Evolutionary conservation across 768 basidiomycete species (phyloP).

Genomic region (Auriscalpium vulgare): DNA sequence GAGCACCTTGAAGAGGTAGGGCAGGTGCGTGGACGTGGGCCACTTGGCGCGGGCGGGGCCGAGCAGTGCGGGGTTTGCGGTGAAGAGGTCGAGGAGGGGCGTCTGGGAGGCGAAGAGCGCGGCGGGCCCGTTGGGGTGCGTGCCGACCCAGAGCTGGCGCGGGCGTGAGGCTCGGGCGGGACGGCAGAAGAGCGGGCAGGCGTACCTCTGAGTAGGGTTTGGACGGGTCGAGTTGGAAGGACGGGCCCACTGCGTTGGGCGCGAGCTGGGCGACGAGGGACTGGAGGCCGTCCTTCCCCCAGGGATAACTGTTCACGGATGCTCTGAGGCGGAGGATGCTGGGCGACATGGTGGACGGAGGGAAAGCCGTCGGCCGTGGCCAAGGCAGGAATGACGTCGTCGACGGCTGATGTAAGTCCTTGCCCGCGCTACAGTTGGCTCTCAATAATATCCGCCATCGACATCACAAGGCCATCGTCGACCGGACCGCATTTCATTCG

Average conservation of each 20-base stretch:
- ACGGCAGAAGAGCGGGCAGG: background rate
- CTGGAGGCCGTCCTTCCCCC: conserved; percentile 42
- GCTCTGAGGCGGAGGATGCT: conserved; percentile 19
- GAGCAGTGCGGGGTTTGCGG: conserved; percentile 24
- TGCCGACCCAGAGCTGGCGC: conserved; percentile 54
- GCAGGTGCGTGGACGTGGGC: conserved; percentile 43
- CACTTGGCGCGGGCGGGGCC: conserved; percentile 53
- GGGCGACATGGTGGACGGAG: background rate
- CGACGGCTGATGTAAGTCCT: too few species aligned
- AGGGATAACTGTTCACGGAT: conserved; percentile 37
- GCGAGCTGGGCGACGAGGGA: conserved; percentile 43
- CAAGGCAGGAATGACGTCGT: too few species aligned
- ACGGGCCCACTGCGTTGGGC: conserved; percentile 18
- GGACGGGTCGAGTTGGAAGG: conserved; percentile 32
- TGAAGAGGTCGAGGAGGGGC: conserved; percentile 27
- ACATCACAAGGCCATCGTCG: too few species aligned
- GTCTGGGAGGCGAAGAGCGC: conserved; percentile 20
- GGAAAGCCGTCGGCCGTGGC: too few species aligned
- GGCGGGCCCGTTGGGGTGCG: conserved; percentile 44
- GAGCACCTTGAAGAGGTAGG: conserved; percentile 45
- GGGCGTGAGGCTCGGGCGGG: background rate
- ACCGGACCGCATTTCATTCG: too few species aligned
- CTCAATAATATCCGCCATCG: too few species aligned
- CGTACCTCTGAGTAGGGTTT: conserved; percentile 51
- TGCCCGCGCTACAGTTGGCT: too few species aligned